Percentiles rank a stretch among this genome's conserved stretches.
Conservation (phyloP, 1,284 basidiomycete species). For the Boletus calvinii region DNA sequence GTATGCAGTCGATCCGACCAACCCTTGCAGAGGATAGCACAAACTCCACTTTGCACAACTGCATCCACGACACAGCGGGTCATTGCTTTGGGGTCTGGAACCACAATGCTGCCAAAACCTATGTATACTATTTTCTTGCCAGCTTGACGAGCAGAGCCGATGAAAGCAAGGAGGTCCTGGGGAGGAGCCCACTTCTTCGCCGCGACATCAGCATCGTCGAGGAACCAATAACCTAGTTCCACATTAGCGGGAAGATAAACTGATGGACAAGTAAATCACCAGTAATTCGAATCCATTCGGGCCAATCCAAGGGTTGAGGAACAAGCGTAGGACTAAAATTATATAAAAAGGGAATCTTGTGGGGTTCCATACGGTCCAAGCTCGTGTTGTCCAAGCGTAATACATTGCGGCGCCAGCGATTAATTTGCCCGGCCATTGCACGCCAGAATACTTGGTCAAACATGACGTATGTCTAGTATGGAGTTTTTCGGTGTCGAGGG, state of each 20-base stretch:
- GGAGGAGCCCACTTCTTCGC: slow-evolving; percentile 88
- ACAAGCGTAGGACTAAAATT: slow-evolving; percentile 92
- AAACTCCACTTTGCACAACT: slow-evolving; percentile 79
- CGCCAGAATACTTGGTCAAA: slow-evolving; percentile 99
- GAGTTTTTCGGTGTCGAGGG: slow-evolving; percentile 3
- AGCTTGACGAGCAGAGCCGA: slow-evolving; percentile 68
- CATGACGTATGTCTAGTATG: slow-evolving; percentile 75
- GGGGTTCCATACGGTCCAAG: slow-evolving; percentile 91
- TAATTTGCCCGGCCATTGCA: slow-evolving; percentile 90
- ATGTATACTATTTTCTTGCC: slow-evolving; percentile 96
- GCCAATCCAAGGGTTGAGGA: slow-evolving; percentile 94
- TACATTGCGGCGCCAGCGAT: slow-evolving; percentile 84
- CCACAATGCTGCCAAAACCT: slow-evolving; percentile 98
- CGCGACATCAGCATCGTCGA: slow-evolving; percentile 86
- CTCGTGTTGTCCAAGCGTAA: slow-evolving; percentile 81
- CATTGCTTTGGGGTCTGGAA: slow-evolving; percentile 91
- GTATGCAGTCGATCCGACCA: slow-evolving; percentile 92
- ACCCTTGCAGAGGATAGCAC: slow-evolving; percentile 93
- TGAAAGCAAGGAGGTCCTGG: slow-evolving; percentile 75
- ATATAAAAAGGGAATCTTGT: slow-evolving; percentile 97
- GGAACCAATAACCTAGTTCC: slow-evolving; percentile 85
- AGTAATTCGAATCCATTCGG: slow-evolving; percentile 96
- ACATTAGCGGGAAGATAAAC: slow-evolving; percentile 12
- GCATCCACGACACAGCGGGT: slow-evolving; percentile 90
- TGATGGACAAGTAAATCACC: slow-evolving; percentile 43